Conservation (phyloP, 805 yeast genomes). For the Wickerhamomyces canadensis region DNA sequence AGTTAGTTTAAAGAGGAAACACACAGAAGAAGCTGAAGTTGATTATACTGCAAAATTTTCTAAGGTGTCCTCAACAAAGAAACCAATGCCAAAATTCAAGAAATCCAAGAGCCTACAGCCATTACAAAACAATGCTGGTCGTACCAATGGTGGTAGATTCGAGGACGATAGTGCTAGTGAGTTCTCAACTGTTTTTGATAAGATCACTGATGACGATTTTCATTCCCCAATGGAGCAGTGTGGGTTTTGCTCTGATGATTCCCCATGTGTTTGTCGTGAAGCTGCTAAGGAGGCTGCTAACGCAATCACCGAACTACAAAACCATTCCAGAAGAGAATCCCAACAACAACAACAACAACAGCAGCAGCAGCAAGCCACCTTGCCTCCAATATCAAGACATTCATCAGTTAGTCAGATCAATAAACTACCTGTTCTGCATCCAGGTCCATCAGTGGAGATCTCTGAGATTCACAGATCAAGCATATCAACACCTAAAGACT, state of each 20-base stretch:
- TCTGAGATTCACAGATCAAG: conserved; percentile 27
- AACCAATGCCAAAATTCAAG: conserved; percentile 22
- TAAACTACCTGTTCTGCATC: conserved; percentile 54
- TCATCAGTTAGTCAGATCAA: conserved; percentile 27
- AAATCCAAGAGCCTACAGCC: conserved; percentile 8
- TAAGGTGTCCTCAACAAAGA: conserved; percentile 17
- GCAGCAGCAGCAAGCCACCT: conserved; percentile 17
- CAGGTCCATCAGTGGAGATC: conserved; percentile 56
- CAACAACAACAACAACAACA: conserved; percentile 2
- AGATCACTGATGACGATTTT: conserved; percentile 31
- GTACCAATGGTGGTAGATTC: too few relatives aligned
- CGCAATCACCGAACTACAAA: conserved; percentile 25
- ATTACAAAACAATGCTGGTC: too few relatives aligned
- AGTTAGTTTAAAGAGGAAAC: conserved; percentile 48
- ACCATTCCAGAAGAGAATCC: conserved; percentile 18
- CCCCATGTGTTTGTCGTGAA: conserved; percentile 90
- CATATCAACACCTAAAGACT: conserved; percentile 18
- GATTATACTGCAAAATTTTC: conserved; percentile 54
- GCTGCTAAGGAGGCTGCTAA: conserved; percentile 43
- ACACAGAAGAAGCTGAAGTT: conserved; percentile 34
- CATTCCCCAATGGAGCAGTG: conserved; percentile 64
- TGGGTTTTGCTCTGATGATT: conserved; percentile 89
- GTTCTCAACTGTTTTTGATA: conserved; percentile 17
- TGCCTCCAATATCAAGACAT: conserved; percentile 36
- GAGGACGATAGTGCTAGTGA: conserved; percentile 15